Evolutionary conservation across 805 yeast species (phyloP).

Genomic region (Blastobotrys mokoenaii): DNA sequence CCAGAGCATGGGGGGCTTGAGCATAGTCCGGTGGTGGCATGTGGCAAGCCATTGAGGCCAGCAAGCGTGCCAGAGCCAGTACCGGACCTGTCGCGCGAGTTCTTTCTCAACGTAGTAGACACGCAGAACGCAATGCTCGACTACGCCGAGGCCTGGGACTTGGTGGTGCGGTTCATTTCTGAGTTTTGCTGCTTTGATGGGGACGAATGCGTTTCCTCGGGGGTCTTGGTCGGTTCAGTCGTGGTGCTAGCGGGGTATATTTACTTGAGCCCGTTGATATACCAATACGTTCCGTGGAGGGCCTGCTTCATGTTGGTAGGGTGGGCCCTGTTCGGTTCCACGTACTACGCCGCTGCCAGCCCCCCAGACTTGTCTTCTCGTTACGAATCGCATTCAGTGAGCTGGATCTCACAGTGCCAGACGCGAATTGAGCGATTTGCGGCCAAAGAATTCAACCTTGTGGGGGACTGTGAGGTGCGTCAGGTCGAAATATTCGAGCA

Average conservation of each 20-base stretch:
- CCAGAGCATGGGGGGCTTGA: slow-evolving; percentile 38
- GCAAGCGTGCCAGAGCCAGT: slow-evolving; percentile 58
- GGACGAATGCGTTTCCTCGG: slow-evolving; percentile 45
- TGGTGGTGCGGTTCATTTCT: slow-evolving; percentile 37
- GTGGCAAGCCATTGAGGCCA: slow-evolving; percentile 38
- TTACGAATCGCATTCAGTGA: too few relatives aligned
- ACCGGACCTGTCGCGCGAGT: slow-evolving; percentile 72
- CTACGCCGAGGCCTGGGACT: slow-evolving; percentile 57
- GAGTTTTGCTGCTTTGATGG: slow-evolving; percentile 58
- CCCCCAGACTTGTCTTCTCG: too few relatives aligned
- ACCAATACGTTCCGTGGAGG: slow-evolving; percentile 32
- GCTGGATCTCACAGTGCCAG: too few relatives aligned
- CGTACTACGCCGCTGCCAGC: slow-evolving; percentile 5
- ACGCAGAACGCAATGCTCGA: slow-evolving; percentile 71
- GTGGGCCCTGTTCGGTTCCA: slow-evolving; percentile 38
- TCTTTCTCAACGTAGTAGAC: slow-evolving; percentile 70
- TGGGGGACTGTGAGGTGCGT: slow-evolving; percentile 37
- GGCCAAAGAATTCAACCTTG: slow-evolving; percentile 31
- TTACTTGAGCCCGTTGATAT: slow-evolving; percentile 15
- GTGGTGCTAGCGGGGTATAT: slow-evolving; percentile 22
- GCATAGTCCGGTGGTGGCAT: slow-evolving; percentile 39
- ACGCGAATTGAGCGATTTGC: slow-evolving; percentile 19
- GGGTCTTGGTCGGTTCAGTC: slow-evolving; percentile 32
- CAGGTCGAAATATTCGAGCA: slow-evolving; percentile 47
- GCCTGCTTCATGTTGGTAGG: slow-evolving; percentile 30